These are phyloP conservation scores for Podospora tetraspora DNA, from an alignment of 495 filamentous ascomycete genomes.

Conservation along the genomic window DNA sequence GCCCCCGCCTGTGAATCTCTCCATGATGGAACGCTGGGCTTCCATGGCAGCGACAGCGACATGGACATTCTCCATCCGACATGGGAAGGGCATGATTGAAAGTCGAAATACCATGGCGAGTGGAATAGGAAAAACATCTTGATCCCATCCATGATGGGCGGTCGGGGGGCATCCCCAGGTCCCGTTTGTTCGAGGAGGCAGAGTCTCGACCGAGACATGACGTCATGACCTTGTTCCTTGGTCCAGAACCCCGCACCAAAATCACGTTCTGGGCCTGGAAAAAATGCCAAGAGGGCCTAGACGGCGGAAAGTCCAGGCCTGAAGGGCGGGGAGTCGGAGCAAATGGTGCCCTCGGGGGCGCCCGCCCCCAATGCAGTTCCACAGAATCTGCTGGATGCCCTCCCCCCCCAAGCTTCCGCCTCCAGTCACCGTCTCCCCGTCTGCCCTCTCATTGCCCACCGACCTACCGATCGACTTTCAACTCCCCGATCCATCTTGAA, in stretches of 20 bases:
- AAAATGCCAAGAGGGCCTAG: not conserved
- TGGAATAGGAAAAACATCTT: not conserved
- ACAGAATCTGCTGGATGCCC: too few relatives aligned
- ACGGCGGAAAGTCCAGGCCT: not conserved
- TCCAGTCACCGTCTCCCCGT: too few relatives aligned
- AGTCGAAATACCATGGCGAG: not conserved
- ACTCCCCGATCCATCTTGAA: not conserved
- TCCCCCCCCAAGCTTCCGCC: not conserved
- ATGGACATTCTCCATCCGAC: too few relatives aligned
- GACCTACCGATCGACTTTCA: not conserved
- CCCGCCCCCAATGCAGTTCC: too few relatives aligned
- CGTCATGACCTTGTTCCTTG: not conserved
- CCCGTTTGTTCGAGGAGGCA: too few relatives aligned
- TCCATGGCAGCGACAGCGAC: not conserved
- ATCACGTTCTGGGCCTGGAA: too few relatives aligned
- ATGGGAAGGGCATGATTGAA: not conserved
- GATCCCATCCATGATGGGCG: too few relatives aligned
- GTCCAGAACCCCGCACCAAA: not conserved
- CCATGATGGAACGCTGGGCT: not conserved
- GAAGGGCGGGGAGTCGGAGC: too few relatives aligned
- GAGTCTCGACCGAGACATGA: not conserved
- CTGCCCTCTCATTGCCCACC: too few relatives aligned
- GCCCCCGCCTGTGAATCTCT: not conserved
- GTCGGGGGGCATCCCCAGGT: too few relatives aligned
- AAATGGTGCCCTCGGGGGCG: too few relatives aligned